phyloP scores from a whole-genome alignment of 148 eudicot genomes.

The Persicaria maculosa region DNA sequence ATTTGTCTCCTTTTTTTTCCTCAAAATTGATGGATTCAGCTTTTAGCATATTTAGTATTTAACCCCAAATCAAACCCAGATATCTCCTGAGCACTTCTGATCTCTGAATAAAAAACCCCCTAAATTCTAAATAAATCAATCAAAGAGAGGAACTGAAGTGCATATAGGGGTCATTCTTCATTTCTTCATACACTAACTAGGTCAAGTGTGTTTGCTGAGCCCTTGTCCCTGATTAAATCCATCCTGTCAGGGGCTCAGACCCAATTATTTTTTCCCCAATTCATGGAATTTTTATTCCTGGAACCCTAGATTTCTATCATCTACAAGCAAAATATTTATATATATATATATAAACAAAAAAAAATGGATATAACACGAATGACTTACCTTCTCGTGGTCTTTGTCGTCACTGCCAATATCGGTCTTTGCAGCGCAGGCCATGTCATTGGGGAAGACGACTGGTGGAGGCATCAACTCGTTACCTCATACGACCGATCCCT shows the following conservation, averaged over 20 bases:
- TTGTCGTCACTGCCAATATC: background rate
- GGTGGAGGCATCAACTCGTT: conserved; percentile 29
- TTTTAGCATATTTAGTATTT: background rate
- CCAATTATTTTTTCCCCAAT: background rate
- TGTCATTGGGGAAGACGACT: conserved; percentile 18
- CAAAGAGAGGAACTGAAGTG: conserved; percentile 9
- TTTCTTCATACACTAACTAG: background rate
- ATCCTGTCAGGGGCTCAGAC: conserved; percentile 3
- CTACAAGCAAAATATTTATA: background rate
- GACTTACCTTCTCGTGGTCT: background rate
- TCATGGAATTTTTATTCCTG: background rate
- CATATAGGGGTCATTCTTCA: background rate
- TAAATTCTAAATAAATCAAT: background rate
- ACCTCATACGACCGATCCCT: conserved; percentile 30
- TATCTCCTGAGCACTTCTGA: conserved; percentile 10
- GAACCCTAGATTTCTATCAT: background rate
- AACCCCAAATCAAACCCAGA: background rate
- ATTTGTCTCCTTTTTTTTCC: background rate
- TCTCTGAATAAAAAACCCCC: background rate
- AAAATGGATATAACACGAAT: conserved; percentile 3
- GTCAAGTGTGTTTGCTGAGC: conserved; percentile 2
- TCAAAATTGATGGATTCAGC: background rate
- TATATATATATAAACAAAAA: background rate
- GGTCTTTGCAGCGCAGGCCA: background rate
- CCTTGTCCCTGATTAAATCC: background rate